Percentiles rank a stretch among this genome's conserved stretches.
Evolutionary conservation across 2,329 filamentous ascomycete species (phyloP).

Genomic region (Alternaria solani): DNA sequence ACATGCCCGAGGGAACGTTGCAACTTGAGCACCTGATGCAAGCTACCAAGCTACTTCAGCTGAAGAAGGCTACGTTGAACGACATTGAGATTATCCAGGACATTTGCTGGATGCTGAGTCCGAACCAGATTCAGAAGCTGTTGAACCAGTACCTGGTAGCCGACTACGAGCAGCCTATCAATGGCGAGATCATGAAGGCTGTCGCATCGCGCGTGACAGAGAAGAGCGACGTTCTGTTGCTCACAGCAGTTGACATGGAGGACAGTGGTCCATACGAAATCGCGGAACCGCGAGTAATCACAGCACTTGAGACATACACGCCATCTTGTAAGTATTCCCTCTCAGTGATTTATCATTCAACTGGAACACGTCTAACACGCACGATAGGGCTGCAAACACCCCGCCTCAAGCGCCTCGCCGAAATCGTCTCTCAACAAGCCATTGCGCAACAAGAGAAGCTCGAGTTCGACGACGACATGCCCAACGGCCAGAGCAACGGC

Average conservation of each 20-base stretch:
- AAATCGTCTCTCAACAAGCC: conserved; percentile 96
- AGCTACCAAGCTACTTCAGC: conserved; percentile 95
- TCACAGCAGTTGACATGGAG: conserved; percentile 98
- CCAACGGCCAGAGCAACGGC: conserved; percentile 25
- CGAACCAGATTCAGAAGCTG: conserved; percentile 98
- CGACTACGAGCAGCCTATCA: conserved; percentile 99
- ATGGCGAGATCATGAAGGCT: conserved; percentile 99
- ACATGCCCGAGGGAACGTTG: conserved; percentile 97
- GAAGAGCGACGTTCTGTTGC: conserved; percentile 94
- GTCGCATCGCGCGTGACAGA: conserved; percentile 96
- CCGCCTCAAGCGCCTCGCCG: conserved; percentile 91
- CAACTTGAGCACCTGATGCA: conserved; percentile 99
- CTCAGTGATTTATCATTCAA: neutral
- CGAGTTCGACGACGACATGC: conserved; percentile 57
- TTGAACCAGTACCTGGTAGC: conserved; percentile 98
- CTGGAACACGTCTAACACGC: conserved; percentile 38
- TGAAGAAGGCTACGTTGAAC: conserved; percentile 98
- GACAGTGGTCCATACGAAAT: conserved; percentile 99
- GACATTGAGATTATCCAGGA: conserved; percentile 99
- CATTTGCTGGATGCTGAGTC: conserved; percentile 99
- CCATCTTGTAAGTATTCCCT: conserved; percentile 79
- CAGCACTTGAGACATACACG: conserved; percentile 95
- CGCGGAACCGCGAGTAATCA: conserved; percentile 94
- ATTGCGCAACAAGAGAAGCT: conserved; percentile 93
- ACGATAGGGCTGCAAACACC: conserved; percentile 89